phyloP scores from a whole-genome alignment of 2,329 filamentous ascomycete species.

The Tolypocladium amazonense region DNA sequence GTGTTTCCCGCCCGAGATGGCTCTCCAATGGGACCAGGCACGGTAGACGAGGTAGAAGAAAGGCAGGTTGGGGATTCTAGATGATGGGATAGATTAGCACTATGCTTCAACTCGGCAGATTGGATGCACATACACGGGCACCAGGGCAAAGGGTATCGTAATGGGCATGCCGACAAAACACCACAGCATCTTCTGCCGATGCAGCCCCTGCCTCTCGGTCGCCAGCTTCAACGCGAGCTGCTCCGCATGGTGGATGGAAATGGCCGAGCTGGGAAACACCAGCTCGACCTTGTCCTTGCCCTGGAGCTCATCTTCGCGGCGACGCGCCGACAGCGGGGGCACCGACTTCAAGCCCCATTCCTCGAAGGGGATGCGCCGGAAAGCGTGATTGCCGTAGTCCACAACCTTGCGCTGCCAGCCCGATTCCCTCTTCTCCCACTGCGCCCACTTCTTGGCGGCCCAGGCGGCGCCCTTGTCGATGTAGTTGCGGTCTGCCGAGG shows the following conservation, averaged over 20 bases:
- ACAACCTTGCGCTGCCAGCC: conserved; percentile 88
- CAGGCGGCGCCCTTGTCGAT: conserved; percentile 61
- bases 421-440: conserved; percentile 74
- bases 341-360: conserved; percentile 98
- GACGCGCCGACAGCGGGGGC: conserved; percentile 63
- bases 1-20: conserved; percentile 74
- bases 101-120: background rate
- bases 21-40: conserved; percentile 86
- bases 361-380: conserved; percentile 85
- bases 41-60: conserved; percentile 95
- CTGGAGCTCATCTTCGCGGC: conserved; percentile 51
- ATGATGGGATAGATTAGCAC: background rate
- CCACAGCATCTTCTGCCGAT: conserved; percentile 68
- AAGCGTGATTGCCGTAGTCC: conserved; percentile 72
- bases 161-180: conserved; percentile 77
- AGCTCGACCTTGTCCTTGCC: conserved; percentile 59
- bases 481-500: conserved; percentile 36
- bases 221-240: conserved; percentile 60
- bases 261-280: conserved; percentile 61
- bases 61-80: conserved; percentile 79
- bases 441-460: conserved; percentile 68
- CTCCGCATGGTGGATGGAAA: conserved; percentile 53
- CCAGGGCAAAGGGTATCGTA: conserved; percentile 67
- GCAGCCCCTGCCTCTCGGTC: conserved; percentile 69
- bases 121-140: conserved; percentile 62